Conservation (phyloP, 345 rosid genomes). For the Luvunga scandens region DNA sequence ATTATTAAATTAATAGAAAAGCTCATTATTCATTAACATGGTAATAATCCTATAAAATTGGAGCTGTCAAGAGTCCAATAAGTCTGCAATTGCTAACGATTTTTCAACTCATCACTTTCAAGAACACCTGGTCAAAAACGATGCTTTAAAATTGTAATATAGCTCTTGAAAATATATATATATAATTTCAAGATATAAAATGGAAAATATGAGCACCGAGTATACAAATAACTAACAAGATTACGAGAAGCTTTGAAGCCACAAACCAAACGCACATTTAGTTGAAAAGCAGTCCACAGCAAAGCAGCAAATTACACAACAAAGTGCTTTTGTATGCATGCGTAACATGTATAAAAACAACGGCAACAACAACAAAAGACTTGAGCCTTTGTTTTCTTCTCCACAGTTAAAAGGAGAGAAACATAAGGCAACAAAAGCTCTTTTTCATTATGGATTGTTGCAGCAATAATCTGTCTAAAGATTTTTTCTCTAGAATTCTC, state of each 20-base stretch:
- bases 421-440: slow-evolving; percentile 4
- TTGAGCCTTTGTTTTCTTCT: slow-evolving; percentile 24
- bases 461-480: slow-evolving; percentile 9
- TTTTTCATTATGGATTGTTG: slow-evolving; percentile 35
- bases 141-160: not conserved
- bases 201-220: not conserved
- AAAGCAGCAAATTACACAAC: not conserved
- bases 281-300: not conserved
- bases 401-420: slow-evolving; percentile 21
- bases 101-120: not conserved
- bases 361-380: not conserved
- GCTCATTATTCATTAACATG: not conserved
- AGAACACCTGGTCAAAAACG: not conserved
- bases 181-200: not conserved
- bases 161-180: not conserved
- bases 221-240: not conserved
- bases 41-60: not conserved
- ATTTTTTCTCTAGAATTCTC: slow-evolving; percentile 24
- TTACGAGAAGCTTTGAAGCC: not conserved
- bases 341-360: not conserved
- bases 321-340: not conserved
- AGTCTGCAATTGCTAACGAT: not conserved
- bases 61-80: not conserved
- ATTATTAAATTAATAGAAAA: not conserved
- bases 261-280: not conserved